Evolutionary conservation across 73 alveolate genomes (phyloP).

Genomic region (Symbiodinium pilosum): DNA sequence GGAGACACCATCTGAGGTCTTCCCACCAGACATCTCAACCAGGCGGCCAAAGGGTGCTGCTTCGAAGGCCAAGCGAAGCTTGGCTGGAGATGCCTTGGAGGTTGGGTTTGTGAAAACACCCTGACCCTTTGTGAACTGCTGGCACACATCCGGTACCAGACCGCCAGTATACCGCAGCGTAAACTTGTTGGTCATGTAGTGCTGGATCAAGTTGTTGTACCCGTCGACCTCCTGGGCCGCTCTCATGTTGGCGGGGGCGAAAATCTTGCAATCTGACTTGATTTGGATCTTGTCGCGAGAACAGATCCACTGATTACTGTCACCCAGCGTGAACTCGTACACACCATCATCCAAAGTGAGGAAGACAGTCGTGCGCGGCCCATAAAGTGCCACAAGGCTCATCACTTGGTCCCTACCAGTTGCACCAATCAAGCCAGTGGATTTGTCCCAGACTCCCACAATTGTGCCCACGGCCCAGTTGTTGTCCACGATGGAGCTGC

Average conservation of each 20-base stretch:
- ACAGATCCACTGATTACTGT: conserved; percentile 96
- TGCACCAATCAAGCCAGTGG: conserved; percentile 92
- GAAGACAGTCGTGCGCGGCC: conserved; percentile 95
- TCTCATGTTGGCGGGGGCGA: conserved; percentile 97
- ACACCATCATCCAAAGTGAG: conserved; percentile 91
- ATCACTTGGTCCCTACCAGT: conserved; percentile 94
- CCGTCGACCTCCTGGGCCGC: conserved; percentile 96
- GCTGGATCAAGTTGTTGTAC: conserved; percentile 95
- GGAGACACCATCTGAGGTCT: conserved; percentile 96
- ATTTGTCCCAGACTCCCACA: conserved; percentile 89
- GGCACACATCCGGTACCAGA: conserved; percentile 98
- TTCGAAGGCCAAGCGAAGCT: conserved; percentile 96
- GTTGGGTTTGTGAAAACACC: conserved; percentile 97
- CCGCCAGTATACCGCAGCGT: conserved; percentile 98
- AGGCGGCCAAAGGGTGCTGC: conserved; percentile 97
- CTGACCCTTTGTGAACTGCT: conserved; percentile 97
- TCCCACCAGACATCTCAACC: conserved; percentile 98
- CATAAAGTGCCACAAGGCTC: conserved; percentile 87
- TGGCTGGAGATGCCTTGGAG: conserved; percentile 95
- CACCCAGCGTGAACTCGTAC: conserved; percentile 95
- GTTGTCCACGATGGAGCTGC: conserved; percentile 93
- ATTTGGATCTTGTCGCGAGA: conserved; percentile 96
- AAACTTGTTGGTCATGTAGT: conserved; percentile 97
- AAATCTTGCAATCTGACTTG: conserved; percentile 96
- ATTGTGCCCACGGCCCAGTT: conserved; percentile 95